These are phyloP conservation scores for Candida maltosa DNA, from an alignment of 805 yeast species.

Conservation along the genomic window DNA sequence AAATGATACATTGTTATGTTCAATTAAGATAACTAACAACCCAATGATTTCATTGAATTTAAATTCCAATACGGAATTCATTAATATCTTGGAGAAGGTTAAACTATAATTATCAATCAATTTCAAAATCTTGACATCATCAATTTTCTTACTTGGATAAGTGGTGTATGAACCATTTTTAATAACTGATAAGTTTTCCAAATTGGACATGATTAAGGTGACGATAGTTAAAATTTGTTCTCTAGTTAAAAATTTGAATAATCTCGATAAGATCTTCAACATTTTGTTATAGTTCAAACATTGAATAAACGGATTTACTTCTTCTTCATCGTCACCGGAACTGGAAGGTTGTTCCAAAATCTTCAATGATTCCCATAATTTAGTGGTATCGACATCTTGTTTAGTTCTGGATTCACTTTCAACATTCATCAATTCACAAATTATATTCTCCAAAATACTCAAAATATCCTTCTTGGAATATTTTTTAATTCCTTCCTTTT, in stretches of 20 bases:
- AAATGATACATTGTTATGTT: conserved; percentile 68
- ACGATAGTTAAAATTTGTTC: conserved; percentile 76
- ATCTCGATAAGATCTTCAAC: conserved; percentile 82
- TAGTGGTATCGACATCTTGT: conserved; percentile 31
- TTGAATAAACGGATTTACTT: conserved; percentile 76
- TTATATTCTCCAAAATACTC: conserved; percentile 73
- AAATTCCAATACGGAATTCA: conserved; percentile 79
- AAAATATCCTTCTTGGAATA: conserved; percentile 46
- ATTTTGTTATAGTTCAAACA: conserved; percentile 83
- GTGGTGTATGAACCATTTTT: conserved; percentile 76
- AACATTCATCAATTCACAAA: conserved; percentile 69
- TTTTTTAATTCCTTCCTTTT: conserved; percentile 17
- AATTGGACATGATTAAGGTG: conserved; percentile 73
- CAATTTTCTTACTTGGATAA: conserved; percentile 48
- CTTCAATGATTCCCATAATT: conserved; percentile 76
- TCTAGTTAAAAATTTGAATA: conserved; percentile 74
- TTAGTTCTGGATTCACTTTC: conserved; percentile 57
- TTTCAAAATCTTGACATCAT: conserved; percentile 47
- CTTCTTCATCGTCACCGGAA: conserved; percentile 45
- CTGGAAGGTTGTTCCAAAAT: conserved; percentile 60
- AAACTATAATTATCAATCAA: conserved; percentile 76
- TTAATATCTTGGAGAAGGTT: conserved; percentile 79
- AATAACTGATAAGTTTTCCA: conserved; percentile 76
- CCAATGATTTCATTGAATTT: conserved; percentile 77
- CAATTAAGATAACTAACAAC: conserved; percentile 64